Percentiles rank a stretch among this genome's conserved stretches.
Evolutionary conservation across 495 filamentous ascomycete genomes (phyloP).

Genomic region (Rhypophila decipiens): DNA sequence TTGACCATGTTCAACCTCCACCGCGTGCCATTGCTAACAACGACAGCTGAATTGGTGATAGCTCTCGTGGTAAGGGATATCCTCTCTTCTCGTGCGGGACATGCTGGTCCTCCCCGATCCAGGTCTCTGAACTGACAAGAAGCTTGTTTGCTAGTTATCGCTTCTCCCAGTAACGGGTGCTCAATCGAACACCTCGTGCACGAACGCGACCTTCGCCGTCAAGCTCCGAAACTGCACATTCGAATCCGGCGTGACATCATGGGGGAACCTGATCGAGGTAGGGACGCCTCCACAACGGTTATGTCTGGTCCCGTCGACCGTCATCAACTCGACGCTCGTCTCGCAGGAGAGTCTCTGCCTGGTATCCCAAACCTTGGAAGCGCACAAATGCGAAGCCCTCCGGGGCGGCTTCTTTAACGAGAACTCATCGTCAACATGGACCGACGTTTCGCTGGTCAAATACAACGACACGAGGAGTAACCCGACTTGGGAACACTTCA

Average conservation of each 20-base stretch:
- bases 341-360: constrained; percentile 3
- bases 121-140: too few species aligned
- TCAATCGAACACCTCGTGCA: background rate
- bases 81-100: too few species aligned
- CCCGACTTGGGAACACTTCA: constrained; percentile 10
- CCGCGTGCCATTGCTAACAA: background rate
- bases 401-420: constrained; percentile 8
- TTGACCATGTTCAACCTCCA: background rate
- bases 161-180: too few species aligned
- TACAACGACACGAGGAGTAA: constrained; percentile 8
- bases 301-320: constrained; percentile 6
- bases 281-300: constrained; percentile 5
- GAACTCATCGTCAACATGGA: constrained; percentile 5
- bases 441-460: background rate
- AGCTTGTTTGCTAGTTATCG: too few species aligned
- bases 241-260: constrained; percentile 1
- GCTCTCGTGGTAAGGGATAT: too few species aligned
- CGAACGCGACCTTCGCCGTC: constrained; percentile 5
- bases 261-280: constrained; percentile 5
- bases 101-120: too few species aligned
- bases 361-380: constrained; percentile 1
- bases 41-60: too few species aligned
- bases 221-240: constrained; percentile 2
- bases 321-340: constrained; percentile 9
- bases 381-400: constrained; percentile 3